A percentile compares a stretch with the other conserved stretches of the same genome.
phyloP scores from a whole-genome alignment of 169 alveolate species.

The Eimeria falciformis region DNA sequence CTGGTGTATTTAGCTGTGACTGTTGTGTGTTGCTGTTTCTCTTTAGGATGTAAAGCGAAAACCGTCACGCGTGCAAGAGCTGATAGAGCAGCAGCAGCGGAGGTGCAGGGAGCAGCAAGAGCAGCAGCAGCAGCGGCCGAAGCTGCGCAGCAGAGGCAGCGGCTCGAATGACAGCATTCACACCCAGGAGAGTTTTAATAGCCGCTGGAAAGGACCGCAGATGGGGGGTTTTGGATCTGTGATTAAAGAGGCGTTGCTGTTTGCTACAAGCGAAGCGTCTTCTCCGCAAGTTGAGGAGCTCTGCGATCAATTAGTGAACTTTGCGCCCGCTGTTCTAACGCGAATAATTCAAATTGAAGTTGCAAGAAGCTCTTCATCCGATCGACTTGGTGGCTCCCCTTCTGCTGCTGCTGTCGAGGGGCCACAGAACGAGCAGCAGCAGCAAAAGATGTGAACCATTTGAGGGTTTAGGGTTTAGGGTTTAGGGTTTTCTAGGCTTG shows the following conservation, averaged over 20 bases:
- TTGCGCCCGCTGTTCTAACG: conserved; percentile 21
- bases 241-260: neutral
- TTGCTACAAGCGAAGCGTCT: neutral
- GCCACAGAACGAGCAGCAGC: neutral
- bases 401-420: neutral
- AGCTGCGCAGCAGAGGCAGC: conserved; percentile 26
- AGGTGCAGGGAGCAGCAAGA: conserved; percentile 44
- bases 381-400: neutral
- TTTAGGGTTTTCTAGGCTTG: no score
- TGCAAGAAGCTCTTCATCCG: neutral
- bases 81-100: conserved; percentile 48
- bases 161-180: neutral
- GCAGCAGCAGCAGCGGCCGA: conserved; percentile 46
- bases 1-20: neutral
- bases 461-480: no score
- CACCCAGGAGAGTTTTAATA: no score
- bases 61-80: conserved; percentile 50
- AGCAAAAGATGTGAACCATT: neutral
- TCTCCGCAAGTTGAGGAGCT: neutral
- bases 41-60: neutral
- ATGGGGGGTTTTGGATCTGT: neutral
- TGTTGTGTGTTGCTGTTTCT: neutral
- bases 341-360: conserved; percentile 40
- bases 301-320: conserved; percentile 1
- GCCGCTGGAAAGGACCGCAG: no score